Percentiles rank a stretch among this genome's conserved stretches.
phyloP scores from a whole-genome alignment of 139 green algal species.

The Monoraphidium neglectum region DNA sequence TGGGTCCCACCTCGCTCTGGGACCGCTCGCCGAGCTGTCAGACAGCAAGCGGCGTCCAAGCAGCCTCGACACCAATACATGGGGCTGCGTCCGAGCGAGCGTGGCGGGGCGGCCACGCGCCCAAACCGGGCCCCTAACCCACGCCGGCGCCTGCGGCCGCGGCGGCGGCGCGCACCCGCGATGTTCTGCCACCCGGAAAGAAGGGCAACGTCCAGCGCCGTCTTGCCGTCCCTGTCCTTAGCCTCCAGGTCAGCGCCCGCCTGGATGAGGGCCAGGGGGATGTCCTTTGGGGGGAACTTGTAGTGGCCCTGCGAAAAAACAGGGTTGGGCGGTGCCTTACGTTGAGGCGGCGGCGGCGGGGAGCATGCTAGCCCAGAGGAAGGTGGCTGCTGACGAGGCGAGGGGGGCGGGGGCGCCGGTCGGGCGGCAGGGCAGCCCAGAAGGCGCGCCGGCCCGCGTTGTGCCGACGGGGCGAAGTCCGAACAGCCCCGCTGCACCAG shows the following conservation, averaged over 20 bases:
- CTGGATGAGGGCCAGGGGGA: constrained; percentile 41
- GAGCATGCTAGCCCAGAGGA: background rate
- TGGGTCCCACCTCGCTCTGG: too few species aligned
- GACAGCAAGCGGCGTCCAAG: too few species aligned
- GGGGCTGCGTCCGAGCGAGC: too few species aligned
- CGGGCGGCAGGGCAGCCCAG: background rate
- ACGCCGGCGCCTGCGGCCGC: too few species aligned
- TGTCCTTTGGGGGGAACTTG: constrained; percentile 50
- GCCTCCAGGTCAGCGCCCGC: constrained; percentile 46
- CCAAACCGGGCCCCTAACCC: too few species aligned
- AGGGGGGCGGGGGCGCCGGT: background rate
- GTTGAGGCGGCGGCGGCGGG: background rate
- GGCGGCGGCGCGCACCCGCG: background rate
- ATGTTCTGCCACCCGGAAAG: constrained; percentile 44
- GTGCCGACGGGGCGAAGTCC: background rate
- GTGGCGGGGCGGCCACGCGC: too few species aligned
- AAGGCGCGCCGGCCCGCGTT: background rate
- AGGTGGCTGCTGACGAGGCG: background rate
- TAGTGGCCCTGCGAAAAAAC: constrained; percentile 32
- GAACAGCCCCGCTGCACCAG: background rate
- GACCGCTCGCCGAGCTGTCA: too few species aligned
- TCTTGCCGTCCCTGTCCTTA: constrained; percentile 34
- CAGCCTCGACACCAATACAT: too few species aligned
- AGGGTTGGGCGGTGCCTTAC: background rate
- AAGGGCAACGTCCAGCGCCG: constrained; percentile 35